These are phyloP conservation scores for Melampsora larici-populina DNA, from an alignment of 1,284 basidiomycete species.

Conservation along the genomic window DNA sequence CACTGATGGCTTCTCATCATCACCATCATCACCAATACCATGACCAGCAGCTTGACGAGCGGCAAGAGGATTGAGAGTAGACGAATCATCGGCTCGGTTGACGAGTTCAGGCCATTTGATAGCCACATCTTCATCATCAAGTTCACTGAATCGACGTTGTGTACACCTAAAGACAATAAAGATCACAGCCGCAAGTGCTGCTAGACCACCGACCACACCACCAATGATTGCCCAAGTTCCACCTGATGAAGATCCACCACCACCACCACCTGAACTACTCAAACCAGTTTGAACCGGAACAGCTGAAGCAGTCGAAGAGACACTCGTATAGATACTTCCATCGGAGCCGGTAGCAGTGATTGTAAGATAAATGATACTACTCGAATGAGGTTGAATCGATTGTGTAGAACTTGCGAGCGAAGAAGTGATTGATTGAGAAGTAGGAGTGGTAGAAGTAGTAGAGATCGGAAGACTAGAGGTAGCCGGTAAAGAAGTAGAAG, in stretches of 20 bases:
- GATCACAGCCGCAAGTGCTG: conserved; percentile 45
- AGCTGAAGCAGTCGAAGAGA: conserved; percentile 42
- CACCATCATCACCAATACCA: conserved; percentile 48
- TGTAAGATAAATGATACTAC: conserved; percentile 45
- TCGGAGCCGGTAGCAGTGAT: conserved; percentile 46
- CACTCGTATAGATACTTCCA: conserved; percentile 40
- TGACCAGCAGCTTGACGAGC: conserved; percentile 47
- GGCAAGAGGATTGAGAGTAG: conserved; percentile 49
- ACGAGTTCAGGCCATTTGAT: conserved; percentile 50
- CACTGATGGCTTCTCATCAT: conserved; percentile 40
- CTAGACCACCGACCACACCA: conserved; percentile 48
- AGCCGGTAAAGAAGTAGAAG: background rate
- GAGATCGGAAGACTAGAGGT: background rate
- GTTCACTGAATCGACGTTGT: conserved; percentile 47
- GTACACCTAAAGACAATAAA: conserved; percentile 48
- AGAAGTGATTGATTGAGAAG: background rate
- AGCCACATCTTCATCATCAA: conserved; percentile 47
- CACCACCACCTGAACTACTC: background rate
- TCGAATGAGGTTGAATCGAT: background rate
- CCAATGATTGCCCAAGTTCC: conserved; percentile 50
- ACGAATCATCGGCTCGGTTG: conserved; percentile 45
- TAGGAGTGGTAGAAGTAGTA: background rate
- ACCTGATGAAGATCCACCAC: conserved; percentile 12
- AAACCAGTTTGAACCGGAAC: conserved; percentile 29
- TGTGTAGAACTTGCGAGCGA: background rate